Percentiles rank a stretch among this genome's conserved stretches.
phyloP scores from a whole-genome alignment of 2,329 filamentous ascomycete genomes.

The Cladobotryum protrusum region DNA sequence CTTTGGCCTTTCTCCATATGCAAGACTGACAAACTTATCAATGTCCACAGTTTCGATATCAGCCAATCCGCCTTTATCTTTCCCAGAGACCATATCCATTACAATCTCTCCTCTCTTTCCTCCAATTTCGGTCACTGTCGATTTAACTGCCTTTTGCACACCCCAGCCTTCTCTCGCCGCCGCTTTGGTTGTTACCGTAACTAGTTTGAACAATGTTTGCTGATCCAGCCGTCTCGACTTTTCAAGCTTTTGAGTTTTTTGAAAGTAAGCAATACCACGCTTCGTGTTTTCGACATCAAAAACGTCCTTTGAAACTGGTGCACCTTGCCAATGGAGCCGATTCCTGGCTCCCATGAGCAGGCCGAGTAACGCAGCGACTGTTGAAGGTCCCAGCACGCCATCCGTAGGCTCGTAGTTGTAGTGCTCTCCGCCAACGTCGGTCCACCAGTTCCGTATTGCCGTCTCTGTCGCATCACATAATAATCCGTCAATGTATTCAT shows the following conservation, averaged over 20 bases:
- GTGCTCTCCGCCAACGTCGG: conserved; percentile 82
- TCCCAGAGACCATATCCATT: conserved; percentile 84
- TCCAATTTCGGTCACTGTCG: conserved; percentile 85
- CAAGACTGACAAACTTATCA: conserved; percentile 71
- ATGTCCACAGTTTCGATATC: conserved; percentile 91
- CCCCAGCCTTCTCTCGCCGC: conserved; percentile 86
- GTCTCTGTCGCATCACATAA: conserved; percentile 90
- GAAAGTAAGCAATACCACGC: conserved; percentile 78
- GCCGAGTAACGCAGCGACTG: conserved; percentile 80
- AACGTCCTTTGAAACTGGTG: conserved; percentile 81
- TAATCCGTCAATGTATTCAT: conserved; percentile 84
- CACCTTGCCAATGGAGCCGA: conserved; percentile 75
- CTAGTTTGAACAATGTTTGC: conserved; percentile 73
- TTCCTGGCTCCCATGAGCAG: conserved; percentile 87
- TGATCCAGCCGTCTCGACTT: conserved; percentile 75
- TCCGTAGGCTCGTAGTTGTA: conserved; percentile 91
- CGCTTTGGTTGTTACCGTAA: conserved; percentile 80
- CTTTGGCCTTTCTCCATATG: conserved; percentile 76
- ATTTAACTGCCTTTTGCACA: conserved; percentile 90
- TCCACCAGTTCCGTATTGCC: conserved; percentile 93
- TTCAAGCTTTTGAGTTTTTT: conserved; percentile 78
- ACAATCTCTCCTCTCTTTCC: conserved; percentile 93
- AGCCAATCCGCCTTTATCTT: conserved; percentile 82
- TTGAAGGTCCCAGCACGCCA: conserved; percentile 86
- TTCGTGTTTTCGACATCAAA: conserved; percentile 83